phyloP scores from a whole-genome alignment of 768 basidiomycete genomes.

The Clathrus columnatus region DNA sequence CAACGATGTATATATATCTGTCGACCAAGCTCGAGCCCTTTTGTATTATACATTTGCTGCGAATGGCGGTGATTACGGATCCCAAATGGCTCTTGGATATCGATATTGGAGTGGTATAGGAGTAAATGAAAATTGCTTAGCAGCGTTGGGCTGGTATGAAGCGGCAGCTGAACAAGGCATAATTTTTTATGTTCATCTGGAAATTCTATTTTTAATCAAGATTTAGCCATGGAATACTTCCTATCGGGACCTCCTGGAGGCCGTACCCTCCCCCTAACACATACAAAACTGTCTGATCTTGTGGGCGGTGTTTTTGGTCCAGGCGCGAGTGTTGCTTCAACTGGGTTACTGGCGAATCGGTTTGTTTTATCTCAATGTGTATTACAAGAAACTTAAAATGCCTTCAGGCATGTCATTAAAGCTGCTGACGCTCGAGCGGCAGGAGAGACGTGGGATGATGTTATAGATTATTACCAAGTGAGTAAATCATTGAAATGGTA shows the following conservation, averaged over 20 bases:
- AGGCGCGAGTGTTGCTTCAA: slow-evolving; percentile 89
- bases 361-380: too few species aligned
- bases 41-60: slow-evolving; percentile 93
- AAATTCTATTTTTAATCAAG: slow-evolving; percentile 5
- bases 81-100: slow-evolving; percentile 90
- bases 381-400: not conserved
- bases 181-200: not conserved
- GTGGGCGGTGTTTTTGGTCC: slow-evolving; percentile 91
- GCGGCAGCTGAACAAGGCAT: slow-evolving; percentile 72
- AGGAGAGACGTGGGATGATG: slow-evolving; percentile 91
- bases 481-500: slow-evolving; percentile 15
- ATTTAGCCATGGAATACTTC: slow-evolving; percentile 66
- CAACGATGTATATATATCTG: slow-evolving; percentile 36
- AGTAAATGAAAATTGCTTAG: slow-evolving; percentile 74
- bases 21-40: slow-evolving; percentile 75
- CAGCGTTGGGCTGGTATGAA: slow-evolving; percentile 85
- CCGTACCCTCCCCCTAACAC: slow-evolving; percentile 69
- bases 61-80: slow-evolving; percentile 75
- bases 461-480: slow-evolving; percentile 87
- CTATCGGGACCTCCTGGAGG: slow-evolving; percentile 87
- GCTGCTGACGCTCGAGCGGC: slow-evolving; percentile 76
- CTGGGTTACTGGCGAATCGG: slow-evolving; percentile 59
- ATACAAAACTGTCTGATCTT: slow-evolving; percentile 80
- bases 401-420: slow-evolving; percentile 54
- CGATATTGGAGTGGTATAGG: slow-evolving; percentile 96